phyloP scores from a whole-genome alignment of 192 early-diverging fungal species.

The Neocallimastix lanati region DNA sequence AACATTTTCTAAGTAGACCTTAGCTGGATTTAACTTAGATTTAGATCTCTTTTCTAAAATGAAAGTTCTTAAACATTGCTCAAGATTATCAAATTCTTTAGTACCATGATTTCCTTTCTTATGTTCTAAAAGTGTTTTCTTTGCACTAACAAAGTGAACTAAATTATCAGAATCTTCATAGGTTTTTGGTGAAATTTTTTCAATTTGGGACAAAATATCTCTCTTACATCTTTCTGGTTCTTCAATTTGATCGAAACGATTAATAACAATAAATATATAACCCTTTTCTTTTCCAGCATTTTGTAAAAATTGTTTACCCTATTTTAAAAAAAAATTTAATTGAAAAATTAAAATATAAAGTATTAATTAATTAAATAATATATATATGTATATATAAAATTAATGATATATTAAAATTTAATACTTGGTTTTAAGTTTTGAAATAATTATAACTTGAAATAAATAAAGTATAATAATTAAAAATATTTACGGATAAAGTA shows the following conservation, averaged over 20 bases:
- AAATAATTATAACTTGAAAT: too few relatives aligned
- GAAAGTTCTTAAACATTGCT: conserved; percentile 73
- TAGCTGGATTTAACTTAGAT: conserved; percentile 85
- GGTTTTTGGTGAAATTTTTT: conserved; percentile 80
- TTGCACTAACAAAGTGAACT: conserved; percentile 90
- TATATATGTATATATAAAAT: too few relatives aligned
- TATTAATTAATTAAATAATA: too few relatives aligned
- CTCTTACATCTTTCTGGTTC: conserved; percentile 85
- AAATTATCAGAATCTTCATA: conserved; percentile 75
- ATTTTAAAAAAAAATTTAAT: too few relatives aligned
- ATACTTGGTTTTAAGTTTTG: too few relatives aligned
- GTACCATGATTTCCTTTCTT: conserved; percentile 3
- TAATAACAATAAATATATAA: conserved; percentile 96
- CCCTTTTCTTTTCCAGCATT: conserved; percentile 97
- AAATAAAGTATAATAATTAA: too few relatives aligned
- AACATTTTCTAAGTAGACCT: conserved; percentile 74
- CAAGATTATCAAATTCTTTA: conserved; percentile 59
- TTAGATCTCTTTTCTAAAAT: conserved; percentile 86
- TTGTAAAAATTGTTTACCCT: conserved; percentile 90
- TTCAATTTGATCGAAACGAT: conserved; percentile 86
- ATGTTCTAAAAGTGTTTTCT: not conserved
- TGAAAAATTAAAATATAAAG: too few relatives aligned
- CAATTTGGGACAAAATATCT: conserved; percentile 91
- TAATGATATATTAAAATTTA: too few relatives aligned
- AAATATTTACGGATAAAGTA: conserved; percentile 82